Base-by-base conservation (phyloP, 768 basidiomycete species). In the Tylopilus balloui region DNA sequence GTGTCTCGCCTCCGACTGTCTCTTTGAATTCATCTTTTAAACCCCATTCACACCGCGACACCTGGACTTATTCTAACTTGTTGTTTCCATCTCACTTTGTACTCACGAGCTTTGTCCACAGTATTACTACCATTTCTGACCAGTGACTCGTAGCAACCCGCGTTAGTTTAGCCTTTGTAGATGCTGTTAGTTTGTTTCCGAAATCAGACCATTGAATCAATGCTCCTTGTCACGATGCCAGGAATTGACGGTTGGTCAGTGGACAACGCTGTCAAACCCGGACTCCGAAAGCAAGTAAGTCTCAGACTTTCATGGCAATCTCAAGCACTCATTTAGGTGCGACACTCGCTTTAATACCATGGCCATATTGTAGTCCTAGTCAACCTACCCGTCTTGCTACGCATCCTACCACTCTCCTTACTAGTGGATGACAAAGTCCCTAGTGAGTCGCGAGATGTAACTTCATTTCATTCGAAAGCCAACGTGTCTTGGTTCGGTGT, bases 341-440 rank as follows among this genome's bases (percentile, higher is more conserved):
- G n/a, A n/a, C n/a, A n/a, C n/a, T n/a, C n/a, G n/a, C n/a, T n/a
- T n/a, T n/a, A n/a, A n/a, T n/a, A n/a, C n/a, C n/a, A n/a, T n/a
- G n/a, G n/a, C n/a, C n/a, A n/a, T n/a, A n/a, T n/a, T n/a, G n/a
- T n/a, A n/a, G n/a, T n/a, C n/a, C n/a, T n/a, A n/a, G n/a, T n/a
- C n/a, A n/a, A n/a, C n/a, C n/a, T n/a, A n/a, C n/a, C n/a, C n/a
- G n/a, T n/a, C n/a, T n/a, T n/a, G n/a, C n/a, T n/a, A n/a, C n/a
- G n/a, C n/a, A n/a, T n/a, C n/a, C n/a, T n/a, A n/a, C n/a, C n/a
- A n/a, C n/a, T n/a, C n/a, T n/a, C n/a, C n/a, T n/a, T n/a, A n/a
- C n/a, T n/a, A n/a, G n/a, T n/a, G n/a, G 62, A 43, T 20, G n/a
- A 60, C 44, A 35, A 57, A 54, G 40, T 40, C 24, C 1, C 27